These are phyloP conservation scores for Prunus salicina DNA, from an alignment of 306 rosid genomes.

Conservation along the genomic window DNA sequence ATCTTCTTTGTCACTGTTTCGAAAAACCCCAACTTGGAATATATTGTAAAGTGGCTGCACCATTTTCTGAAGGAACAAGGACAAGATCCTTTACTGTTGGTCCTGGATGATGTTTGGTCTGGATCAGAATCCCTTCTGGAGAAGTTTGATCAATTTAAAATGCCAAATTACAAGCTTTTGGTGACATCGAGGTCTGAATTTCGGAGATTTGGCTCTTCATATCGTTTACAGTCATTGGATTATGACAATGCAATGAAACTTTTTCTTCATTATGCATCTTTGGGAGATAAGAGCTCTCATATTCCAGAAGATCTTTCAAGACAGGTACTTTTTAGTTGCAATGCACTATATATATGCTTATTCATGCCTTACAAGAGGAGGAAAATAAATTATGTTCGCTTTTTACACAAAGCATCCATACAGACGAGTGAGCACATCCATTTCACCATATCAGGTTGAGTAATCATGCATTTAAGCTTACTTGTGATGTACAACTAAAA, in stretches of 20 bases:
- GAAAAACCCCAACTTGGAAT: slow-evolving; percentile 32
- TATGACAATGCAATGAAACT: background rate
- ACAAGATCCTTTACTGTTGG: slow-evolving; percentile 36
- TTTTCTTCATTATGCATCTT: background rate
- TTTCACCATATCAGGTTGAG: background rate
- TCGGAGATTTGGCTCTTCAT: background rate
- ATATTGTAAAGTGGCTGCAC: slow-evolving; percentile 32
- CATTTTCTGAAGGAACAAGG: slow-evolving; percentile 15
- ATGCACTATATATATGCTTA: slow-evolving; percentile 1
- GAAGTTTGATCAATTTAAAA: slow-evolving; percentile 32
- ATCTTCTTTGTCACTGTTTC: slow-evolving; percentile 47
- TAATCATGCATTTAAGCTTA: too few species aligned
- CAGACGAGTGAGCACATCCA: background rate
- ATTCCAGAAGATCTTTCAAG: background rate
- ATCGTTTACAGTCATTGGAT: background rate
- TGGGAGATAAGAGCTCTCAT: background rate
- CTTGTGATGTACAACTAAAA: too few species aligned
- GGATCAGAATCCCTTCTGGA: slow-evolving; percentile 45
- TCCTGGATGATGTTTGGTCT: slow-evolving; percentile 50
- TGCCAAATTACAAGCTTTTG: background rate
- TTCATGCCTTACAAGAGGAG: too few species aligned
- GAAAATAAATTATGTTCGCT: background rate
- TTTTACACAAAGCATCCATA: background rate
- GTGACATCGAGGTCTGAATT: slow-evolving; percentile 14
- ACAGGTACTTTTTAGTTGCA: slow-evolving; percentile 16